Conservation (phyloP, 2,329 filamentous ascomycete genomes). For the Monosporascus ibericus region DNA sequence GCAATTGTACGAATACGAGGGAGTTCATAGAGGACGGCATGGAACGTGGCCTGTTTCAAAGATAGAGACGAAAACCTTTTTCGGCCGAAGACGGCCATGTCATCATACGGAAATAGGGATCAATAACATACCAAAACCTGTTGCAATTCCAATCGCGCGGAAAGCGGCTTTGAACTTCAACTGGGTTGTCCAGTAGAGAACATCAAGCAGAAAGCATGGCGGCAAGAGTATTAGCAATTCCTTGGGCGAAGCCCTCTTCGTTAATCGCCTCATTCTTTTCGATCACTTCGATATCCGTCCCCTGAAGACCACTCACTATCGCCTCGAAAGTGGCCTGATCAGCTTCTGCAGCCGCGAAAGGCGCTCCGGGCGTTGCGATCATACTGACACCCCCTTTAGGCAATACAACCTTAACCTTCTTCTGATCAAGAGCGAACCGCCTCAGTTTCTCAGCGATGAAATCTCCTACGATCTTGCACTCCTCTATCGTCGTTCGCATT, state of each 20-base stretch:
- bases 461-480: background rate
- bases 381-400: background rate
- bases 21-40: background rate
- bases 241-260: background rate
- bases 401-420: background rate
- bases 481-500: background rate
- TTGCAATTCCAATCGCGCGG: too few species aligned
- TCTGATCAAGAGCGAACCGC: background rate
- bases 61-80: too few species aligned
- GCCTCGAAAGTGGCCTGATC: background rate
- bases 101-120: too few species aligned
- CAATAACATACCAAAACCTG: too few species aligned
- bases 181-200: background rate
- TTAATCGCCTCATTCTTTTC: background rate
- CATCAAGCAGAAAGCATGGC: background rate
- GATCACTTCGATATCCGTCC: background rate
- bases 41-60: too few species aligned
- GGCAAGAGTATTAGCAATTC: background rate
- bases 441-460: background rate
- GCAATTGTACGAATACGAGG: background rate
- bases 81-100: too few species aligned
- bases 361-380: background rate
- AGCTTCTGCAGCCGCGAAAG: background rate
- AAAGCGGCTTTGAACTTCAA: too few species aligned
- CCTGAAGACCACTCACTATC: background rate